phyloP scores from a whole-genome alignment of 108 stramenopile species.

The Fragilariopsis cylindrus region DNA sequence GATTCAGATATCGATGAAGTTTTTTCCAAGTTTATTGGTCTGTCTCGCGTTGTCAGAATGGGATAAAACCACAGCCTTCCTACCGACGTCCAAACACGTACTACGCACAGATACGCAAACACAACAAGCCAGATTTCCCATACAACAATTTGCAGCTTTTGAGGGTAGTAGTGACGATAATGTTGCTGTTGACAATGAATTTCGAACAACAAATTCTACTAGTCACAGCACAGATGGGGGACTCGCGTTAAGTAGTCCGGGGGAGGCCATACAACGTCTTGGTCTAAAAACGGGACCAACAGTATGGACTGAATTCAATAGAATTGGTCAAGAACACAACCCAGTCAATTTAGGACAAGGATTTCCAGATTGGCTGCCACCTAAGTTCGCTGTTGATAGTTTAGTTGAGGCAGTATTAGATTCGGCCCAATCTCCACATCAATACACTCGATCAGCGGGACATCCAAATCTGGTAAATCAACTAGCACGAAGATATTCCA shows the following conservation, averaged over 20 bases:
- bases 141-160: too few relatives aligned
- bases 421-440: slow-evolving; percentile 72
- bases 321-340: slow-evolving; percentile 66
- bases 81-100: too few relatives aligned
- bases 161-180: too few relatives aligned
- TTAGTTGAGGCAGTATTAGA: slow-evolving; percentile 70
- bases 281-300: slow-evolving; percentile 69
- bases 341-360: slow-evolving; percentile 87
- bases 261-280: slow-evolving; percentile 63
- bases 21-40: too few relatives aligned
- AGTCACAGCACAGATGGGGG: slow-evolving; percentile 4
- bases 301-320: slow-evolving; percentile 86
- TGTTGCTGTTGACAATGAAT: too few relatives aligned
- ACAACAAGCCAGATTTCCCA: too few relatives aligned
- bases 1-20: too few relatives aligned
- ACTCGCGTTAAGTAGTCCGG: slow-evolving; percentile 23
- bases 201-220: too few relatives aligned
- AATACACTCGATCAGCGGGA: slow-evolving; percentile 96
- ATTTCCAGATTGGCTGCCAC: slow-evolving; percentile 87
- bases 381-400: slow-evolving; percentile 74
- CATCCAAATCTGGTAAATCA: slow-evolving; percentile 90
- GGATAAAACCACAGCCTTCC: too few relatives aligned
- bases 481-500: slow-evolving; percentile 87
- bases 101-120: too few relatives aligned
- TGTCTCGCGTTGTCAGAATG: too few relatives aligned